These are phyloP conservation scores for Starmerella potacharoeniae DNA, from an alignment of 805 yeast species.

Conservation along the genomic window DNA sequence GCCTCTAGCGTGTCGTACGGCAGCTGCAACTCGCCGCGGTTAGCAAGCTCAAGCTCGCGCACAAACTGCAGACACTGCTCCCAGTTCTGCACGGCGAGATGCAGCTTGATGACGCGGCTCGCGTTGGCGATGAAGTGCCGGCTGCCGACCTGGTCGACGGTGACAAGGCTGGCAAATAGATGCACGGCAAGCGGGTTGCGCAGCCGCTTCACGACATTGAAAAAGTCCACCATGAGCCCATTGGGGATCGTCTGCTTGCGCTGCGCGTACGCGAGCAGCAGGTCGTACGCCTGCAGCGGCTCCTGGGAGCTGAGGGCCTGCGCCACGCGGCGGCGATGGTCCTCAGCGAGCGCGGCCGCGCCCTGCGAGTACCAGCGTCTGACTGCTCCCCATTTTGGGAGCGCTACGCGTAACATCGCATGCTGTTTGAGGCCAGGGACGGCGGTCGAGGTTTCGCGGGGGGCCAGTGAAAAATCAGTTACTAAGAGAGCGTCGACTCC, in stretches of 20 bases:
- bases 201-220: background rate
- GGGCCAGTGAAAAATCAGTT: background rate
- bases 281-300: conserved; percentile 6
- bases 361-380: background rate
- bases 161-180: conserved; percentile 14
- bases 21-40: conserved; percentile 19
- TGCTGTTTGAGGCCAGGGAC: background rate
- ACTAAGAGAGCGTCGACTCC: background rate
- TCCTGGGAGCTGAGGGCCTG: conserved; percentile 1
- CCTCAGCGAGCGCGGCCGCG: background rate
- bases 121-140: conserved; percentile 6
- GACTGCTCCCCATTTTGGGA: background rate
- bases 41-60: conserved; percentile 22
- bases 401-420: conserved; percentile 2
- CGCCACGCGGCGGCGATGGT: background rate
- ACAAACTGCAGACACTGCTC: conserved; percentile 23
- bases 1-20: conserved; percentile 22
- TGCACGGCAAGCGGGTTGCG: conserved; percentile 13
- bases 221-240: conserved; percentile 8
- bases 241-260: conserved; percentile 4
- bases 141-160: conserved; percentile 13
- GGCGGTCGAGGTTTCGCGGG: background rate
- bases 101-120: conserved; percentile 19
- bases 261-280: background rate
- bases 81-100: conserved; percentile 16